Evolutionary conservation across 208 protist species (phyloP).

Genomic region (Strigomonas galati): DNA sequence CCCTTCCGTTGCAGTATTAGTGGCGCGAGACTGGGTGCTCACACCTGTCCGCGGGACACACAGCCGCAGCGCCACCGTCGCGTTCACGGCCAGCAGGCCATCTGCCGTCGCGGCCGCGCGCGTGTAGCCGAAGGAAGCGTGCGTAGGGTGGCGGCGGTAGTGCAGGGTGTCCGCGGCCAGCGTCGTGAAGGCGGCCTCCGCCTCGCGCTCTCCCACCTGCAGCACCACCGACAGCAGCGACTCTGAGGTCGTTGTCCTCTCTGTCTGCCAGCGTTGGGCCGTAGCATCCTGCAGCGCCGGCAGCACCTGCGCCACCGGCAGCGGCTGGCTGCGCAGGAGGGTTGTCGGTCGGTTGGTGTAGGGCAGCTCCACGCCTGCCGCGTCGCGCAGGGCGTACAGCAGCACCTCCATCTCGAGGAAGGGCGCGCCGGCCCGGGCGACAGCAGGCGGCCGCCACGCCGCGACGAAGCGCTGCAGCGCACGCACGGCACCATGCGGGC

Average conservation of each 20-base stretch:
- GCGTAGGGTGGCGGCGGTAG: conserved; percentile 32
- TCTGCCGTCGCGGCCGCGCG: conserved; percentile 30
- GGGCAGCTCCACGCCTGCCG: conserved; percentile 43
- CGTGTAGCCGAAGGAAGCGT: conserved; percentile 49
- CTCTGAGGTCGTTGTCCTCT: conserved; percentile 1
- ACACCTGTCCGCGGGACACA: conserved; percentile 28
- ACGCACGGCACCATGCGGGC: conserved; percentile 42
- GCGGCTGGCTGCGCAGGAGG: conserved; percentile 50
- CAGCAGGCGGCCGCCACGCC: conserved; percentile 19
- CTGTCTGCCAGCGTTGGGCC: not conserved
- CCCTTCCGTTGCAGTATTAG: conserved; percentile 17
- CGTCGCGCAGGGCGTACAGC: conserved; percentile 58
- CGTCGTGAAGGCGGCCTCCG: conserved; percentile 55
- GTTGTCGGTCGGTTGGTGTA: conserved; percentile 42
- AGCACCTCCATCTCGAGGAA: conserved; percentile 58
- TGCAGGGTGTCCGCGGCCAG: conserved; percentile 64
- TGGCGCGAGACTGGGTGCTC: not conserved
- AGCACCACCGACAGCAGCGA: conserved; percentile 27
- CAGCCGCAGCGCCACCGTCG: conserved; percentile 71
- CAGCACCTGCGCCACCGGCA: conserved; percentile 30
- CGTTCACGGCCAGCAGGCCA: conserved; percentile 62
- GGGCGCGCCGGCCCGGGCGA: conserved; percentile 4
- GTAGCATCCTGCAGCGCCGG: conserved; percentile 11
- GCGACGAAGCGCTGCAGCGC: conserved; percentile 27
- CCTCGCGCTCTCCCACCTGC: conserved; percentile 35